These are phyloP conservation scores for Incumbomyces lentus DNA, from an alignment of 2,329 filamentous ascomycete genomes.

Conservation along the genomic window DNA sequence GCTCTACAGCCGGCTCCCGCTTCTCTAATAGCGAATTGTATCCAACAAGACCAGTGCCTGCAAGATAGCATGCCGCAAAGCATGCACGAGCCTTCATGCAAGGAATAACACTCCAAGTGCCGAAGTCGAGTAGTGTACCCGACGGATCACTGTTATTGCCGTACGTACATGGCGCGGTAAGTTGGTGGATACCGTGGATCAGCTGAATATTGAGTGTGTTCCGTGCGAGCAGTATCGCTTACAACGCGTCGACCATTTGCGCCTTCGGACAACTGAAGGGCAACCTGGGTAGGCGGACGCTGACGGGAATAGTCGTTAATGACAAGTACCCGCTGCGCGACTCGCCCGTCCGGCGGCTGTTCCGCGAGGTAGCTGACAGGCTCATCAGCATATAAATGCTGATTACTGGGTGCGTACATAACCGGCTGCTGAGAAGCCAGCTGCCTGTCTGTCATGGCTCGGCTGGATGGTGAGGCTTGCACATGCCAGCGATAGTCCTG, in stretches of 20 bases:
- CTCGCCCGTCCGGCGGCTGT: not conserved
- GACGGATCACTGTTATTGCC: not conserved
- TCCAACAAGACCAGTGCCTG: too few species aligned
- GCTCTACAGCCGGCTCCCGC: too few species aligned
- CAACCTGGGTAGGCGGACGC: not conserved
- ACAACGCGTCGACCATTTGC: not conserved
- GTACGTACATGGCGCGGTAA: constrained; percentile 3
- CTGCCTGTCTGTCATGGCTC: not conserved
- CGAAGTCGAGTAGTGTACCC: too few species aligned
- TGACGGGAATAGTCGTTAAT: not conserved
- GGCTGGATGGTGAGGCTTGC: not conserved
- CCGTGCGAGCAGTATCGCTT: not conserved
- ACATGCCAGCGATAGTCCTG: not conserved
- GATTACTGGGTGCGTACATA: not conserved
- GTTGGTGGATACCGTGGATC: not conserved
- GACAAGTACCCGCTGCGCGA: not conserved
- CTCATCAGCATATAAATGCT: not conserved
- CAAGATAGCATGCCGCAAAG: too few species aligned
- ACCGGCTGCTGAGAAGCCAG: not conserved
- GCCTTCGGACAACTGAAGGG: not conserved
- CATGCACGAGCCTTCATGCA: too few species aligned
- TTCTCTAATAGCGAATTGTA: too few species aligned
- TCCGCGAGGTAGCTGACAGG: not conserved
- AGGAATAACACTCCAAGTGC: too few species aligned
- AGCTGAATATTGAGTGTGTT: not conserved